These are phyloP conservation scores for Avena sativa DNA, from an alignment of 176 grass and related monocot genomes.

Conservation along the genomic window DNA sequence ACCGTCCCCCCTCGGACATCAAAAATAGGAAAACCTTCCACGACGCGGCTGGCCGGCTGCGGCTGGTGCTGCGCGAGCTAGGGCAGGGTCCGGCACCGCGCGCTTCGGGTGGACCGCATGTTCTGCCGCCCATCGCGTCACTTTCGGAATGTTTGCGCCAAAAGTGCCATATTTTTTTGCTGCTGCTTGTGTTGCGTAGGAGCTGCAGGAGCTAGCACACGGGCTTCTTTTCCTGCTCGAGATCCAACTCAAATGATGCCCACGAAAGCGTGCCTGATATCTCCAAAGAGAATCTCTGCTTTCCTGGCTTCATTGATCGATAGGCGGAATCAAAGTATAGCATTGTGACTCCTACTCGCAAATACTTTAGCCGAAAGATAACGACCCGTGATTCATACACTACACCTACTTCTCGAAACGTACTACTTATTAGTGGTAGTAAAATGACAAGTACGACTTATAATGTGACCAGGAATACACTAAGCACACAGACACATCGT, in stretches of 20 bases:
- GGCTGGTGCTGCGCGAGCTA: not conserved
- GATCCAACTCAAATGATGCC: constrained; percentile 44
- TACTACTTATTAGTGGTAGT: not conserved
- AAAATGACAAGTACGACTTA: not conserved
- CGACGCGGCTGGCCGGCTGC: not conserved
- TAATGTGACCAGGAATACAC: not conserved
- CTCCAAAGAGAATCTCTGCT: constrained; percentile 55
- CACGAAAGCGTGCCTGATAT: constrained; percentile 40
- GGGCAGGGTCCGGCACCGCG: not conserved
- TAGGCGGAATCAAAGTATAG: constrained; percentile 44
- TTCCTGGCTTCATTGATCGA: not conserved
- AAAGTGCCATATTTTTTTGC: constrained; percentile 10
- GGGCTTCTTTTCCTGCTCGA: not conserved
- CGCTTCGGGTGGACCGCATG: constrained; percentile 39
- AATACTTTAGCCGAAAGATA: constrained; percentile 40
- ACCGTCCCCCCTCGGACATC: not conserved
- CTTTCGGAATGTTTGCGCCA: constrained; percentile 33
- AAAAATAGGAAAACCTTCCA: not conserved
- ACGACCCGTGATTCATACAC: constrained; percentile 43
- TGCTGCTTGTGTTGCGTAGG: not conserved
- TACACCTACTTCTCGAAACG: constrained; percentile 25
- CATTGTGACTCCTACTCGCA: constrained; percentile 1
- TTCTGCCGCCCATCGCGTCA: constrained; percentile 38
- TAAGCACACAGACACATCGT: not conserved
- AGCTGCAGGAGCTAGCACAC: not conserved